A percentile compares a stretch with the other conserved stretches of the same genome.
These are phyloP conservation scores for Termitomyces sp. DNA, from an alignment of 768 basidiomycete species.

Conservation along the genomic window DNA sequence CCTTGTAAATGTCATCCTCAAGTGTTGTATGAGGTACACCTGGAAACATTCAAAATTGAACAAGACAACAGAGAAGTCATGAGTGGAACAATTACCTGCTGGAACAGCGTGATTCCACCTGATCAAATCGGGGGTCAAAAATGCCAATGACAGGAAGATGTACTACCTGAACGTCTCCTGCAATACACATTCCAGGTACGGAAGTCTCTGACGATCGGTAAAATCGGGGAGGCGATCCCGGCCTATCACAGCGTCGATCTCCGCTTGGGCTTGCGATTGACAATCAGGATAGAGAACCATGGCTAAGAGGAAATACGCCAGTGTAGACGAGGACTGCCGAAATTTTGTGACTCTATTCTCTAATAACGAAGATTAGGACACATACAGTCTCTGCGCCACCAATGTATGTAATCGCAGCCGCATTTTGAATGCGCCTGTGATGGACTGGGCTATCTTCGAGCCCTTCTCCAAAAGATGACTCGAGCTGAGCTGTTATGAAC, in stretches of 20 bases:
- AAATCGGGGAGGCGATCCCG: conserved; percentile 24
- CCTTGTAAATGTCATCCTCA: background rate
- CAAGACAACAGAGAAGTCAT: too few species aligned
- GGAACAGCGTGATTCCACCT: conserved; percentile 18
- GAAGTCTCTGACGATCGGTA: conserved; percentile 19
- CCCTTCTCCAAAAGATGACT: background rate
- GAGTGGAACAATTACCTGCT: conserved; percentile 9
- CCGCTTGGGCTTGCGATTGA: conserved; percentile 29
- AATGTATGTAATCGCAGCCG: conserved; percentile 13
- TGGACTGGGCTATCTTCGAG: background rate
- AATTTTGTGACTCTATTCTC: background rate
- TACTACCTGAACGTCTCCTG: conserved; percentile 18
- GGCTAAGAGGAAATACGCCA: conserved; percentile 28
- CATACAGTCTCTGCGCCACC: conserved; percentile 32
- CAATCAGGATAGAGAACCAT: conserved; percentile 32
- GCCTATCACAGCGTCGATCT: conserved; percentile 32
- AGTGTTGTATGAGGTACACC: background rate
- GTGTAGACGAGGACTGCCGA: conserved; percentile 20
- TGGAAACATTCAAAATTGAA: background rate
- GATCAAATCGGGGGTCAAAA: background rate
- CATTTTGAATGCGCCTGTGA: conserved; percentile 11
- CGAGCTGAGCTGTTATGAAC: background rate
- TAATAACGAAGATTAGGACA: background rate
- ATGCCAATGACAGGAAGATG: background rate
- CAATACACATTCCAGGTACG: conserved; percentile 22